These are phyloP conservation scores for Botrytis porri DNA, from an alignment of 2,329 filamentous ascomycete species.

Conservation along the genomic window DNA sequence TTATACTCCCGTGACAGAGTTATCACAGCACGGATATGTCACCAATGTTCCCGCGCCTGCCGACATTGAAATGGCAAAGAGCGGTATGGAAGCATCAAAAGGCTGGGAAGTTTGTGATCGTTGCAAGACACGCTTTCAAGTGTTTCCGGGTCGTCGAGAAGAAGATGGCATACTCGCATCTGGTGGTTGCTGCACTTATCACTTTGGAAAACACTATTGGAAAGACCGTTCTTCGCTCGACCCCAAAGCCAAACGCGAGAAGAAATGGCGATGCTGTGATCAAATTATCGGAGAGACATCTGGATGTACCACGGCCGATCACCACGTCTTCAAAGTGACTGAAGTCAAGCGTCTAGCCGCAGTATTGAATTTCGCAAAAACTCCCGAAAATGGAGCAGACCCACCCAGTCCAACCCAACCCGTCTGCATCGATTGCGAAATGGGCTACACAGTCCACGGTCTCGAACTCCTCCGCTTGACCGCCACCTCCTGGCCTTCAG, in stretches of 20 bases:
- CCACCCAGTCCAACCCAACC: constrained; percentile 48
- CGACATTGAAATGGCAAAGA: constrained; percentile 63
- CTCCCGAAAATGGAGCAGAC: constrained; percentile 61
- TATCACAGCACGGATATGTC: constrained; percentile 75
- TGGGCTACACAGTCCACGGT: constrained; percentile 89
- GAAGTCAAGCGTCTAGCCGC: constrained; percentile 73
- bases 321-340: constrained; percentile 85
- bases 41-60: constrained; percentile 60
- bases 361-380: constrained; percentile 75
- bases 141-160: constrained; percentile 80
- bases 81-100: constrained; percentile 62
- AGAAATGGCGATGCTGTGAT: constrained; percentile 75
- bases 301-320: constrained; percentile 68
- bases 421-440: constrained; percentile 92
- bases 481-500: constrained; percentile 80
- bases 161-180: constrained; percentile 73
- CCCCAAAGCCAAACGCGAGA: constrained; percentile 54
- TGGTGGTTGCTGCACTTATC: constrained; percentile 75
- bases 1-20: constrained; percentile 58
- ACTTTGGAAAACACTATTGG: constrained; percentile 69
- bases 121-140: constrained; percentile 81
- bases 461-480: constrained; percentile 89
- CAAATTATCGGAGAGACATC: constrained; percentile 66
- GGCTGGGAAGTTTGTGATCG: constrained; percentile 89
- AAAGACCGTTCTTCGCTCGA: constrained; percentile 50